Evolutionary conservation across 345 rosid species (phyloP).

Genomic region (Gossypioides kirkii): DNA sequence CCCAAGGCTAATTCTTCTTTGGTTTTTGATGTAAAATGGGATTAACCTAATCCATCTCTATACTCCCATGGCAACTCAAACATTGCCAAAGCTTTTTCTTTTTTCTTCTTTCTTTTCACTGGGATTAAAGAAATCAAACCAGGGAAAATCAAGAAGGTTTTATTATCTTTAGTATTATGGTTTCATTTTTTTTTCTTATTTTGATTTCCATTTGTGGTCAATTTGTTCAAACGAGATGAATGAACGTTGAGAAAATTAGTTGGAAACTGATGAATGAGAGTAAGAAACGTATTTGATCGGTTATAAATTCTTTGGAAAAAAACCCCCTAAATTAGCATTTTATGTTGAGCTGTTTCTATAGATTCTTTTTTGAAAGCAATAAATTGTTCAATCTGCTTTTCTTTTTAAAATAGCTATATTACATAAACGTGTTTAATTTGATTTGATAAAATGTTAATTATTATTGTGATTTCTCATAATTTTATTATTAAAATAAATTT

Average conservation of each 20-base stretch:
- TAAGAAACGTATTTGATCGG: slow-evolving; percentile 16
- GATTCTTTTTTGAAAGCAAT: not conserved
- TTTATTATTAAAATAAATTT: too few relatives aligned
- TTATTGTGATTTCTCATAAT: too few relatives aligned
- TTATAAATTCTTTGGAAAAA: not conserved
- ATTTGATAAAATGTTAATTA: too few relatives aligned
- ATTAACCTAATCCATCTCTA: slow-evolving; percentile 14
- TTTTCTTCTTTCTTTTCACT: not conserved
- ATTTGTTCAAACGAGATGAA: slow-evolving; percentile 5
- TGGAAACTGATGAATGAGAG: slow-evolving; percentile 28
- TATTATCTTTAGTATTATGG: slow-evolving; percentile 23
- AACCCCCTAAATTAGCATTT: too few relatives aligned
- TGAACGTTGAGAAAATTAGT: slow-evolving; percentile 15
- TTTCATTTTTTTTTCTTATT: slow-evolving; percentile 12
- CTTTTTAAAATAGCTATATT: too few relatives aligned
- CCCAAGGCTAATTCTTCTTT: not conserved
- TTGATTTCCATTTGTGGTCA: slow-evolving; percentile 29
- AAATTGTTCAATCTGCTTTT: too few relatives aligned
- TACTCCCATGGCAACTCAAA: slow-evolving; percentile 24
- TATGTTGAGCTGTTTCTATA: too few relatives aligned
- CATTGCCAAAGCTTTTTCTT: slow-evolving; percentile 17
- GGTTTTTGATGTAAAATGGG: not conserved
- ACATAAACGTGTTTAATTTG: too few relatives aligned
- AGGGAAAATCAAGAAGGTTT: slow-evolving; percentile 38
- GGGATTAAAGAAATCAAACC: slow-evolving; percentile 34